Evolutionary conservation across 225 moss, liverwort and hornwort genomes (phyloP).

Genomic region (Marchantia paleacea): DNA sequence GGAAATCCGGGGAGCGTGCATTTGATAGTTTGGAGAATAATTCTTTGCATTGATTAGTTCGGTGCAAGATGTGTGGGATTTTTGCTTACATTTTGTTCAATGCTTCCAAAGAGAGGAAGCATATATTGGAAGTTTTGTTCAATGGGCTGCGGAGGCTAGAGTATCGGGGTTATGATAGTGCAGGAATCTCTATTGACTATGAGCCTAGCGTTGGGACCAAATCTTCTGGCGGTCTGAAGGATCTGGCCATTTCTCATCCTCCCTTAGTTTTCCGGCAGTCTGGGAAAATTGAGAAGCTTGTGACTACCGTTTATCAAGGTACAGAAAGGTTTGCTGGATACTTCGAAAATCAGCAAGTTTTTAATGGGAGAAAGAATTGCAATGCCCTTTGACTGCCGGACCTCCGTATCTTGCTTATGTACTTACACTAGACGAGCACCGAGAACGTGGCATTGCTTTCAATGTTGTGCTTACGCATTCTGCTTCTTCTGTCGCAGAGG

Average conservation of each 20-base stretch:
- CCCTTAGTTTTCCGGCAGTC: constrained; percentile 93
- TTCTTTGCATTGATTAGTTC: not conserved
- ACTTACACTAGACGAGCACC: not conserved
- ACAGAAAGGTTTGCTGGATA: not conserved
- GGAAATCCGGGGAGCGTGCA: not conserved
- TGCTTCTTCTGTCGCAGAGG: constrained; percentile 52
- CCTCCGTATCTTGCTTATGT: too few species aligned
- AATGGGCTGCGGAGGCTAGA: constrained; percentile 96
- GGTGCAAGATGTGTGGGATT: constrained; percentile 79
- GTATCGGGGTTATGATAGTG: constrained; percentile 91
- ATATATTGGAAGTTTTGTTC: constrained; percentile 92
- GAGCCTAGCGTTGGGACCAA: constrained; percentile 42
- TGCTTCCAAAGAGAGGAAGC: constrained; percentile 72
- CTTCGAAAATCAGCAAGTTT: too few species aligned
- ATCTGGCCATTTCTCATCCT: constrained; percentile 43
- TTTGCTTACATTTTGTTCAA: constrained; percentile 89
- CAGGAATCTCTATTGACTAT: constrained; percentile 88
- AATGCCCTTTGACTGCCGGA: too few species aligned
- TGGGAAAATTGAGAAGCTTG: constrained; percentile 98
- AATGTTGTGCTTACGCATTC: not conserved
- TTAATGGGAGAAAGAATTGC: too few species aligned
- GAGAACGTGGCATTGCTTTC: not conserved
- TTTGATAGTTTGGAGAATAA: not conserved
- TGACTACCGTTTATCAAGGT: constrained; percentile 93
- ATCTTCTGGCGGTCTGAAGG: constrained; percentile 41